Evolutionary conservation across 805 yeast genomes (phyloP), one percentile per base, ranked within the genome.

Genomic region (Kurtzmaniella fragi): DNA sequence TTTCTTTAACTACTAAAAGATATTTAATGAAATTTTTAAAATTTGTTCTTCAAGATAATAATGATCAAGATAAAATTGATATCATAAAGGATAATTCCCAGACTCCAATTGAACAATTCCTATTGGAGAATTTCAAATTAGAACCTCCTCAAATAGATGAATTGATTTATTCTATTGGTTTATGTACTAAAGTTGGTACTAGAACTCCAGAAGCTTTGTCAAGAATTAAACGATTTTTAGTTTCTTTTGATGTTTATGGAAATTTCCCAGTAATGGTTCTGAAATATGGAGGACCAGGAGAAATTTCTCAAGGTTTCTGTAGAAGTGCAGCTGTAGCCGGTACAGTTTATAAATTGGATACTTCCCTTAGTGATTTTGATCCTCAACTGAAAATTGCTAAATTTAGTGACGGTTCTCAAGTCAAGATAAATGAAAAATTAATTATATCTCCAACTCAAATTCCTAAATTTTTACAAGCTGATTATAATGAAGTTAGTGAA

Each of bases 301-400:
- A 91, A 62, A 69, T 91, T 20, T 82, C 95, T 12, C 99, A 91
- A 65, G 99, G 97, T 1, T 91, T 93, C 61, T 91, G 97, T 64
- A 75, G 99, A 51, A 84, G 95, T 42, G 98, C 98, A 3, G 99
- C 99, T 11, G 98, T 91, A 45, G 98, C 93, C 14, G 98, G 98
- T 39, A 84, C 97, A 39, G 87, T 95, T 27, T 91, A 93, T 64
- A 88, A 89, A 59, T 70, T 91, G 40, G 80, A 82, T 54, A 82
- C 93, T 12, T 65, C 71, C 30, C 61, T 91, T 38, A 64, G 64
- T 4, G 76, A 78, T 28, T 88, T 69, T 62, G 91, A 91, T 57
- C 78, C 82, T 28, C 64, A 59, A 20, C 65, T 77, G 25, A 82
- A 84, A 52, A 67, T 79, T 17, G 96, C 95, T 6, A 67, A 68